A percentile compares a stretch with the other conserved stretches of the same genome.
Evolutionary conservation across 2,329 filamentous ascomycete species (phyloP).

Genomic region (Didymella glomerata): DNA sequence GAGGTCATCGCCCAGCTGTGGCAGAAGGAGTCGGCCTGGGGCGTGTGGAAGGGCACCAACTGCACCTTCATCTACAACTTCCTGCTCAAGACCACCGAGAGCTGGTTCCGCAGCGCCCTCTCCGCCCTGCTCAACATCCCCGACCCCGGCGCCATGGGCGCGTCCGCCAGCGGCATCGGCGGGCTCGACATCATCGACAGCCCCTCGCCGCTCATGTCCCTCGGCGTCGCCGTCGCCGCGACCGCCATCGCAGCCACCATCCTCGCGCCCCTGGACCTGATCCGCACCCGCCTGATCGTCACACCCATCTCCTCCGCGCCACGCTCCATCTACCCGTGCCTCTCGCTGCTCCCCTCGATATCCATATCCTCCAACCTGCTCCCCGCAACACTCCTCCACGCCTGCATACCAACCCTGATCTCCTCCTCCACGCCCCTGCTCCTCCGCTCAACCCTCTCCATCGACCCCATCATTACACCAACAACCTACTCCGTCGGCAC

Average conservation of each 20-base stretch:
- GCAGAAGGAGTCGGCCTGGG: slow-evolving; percentile 87
- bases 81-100: slow-evolving; percentile 85
- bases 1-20: slow-evolving; percentile 89
- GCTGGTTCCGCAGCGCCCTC: slow-evolving; percentile 90
- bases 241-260: slow-evolving; percentile 77
- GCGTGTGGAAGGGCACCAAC: slow-evolving; percentile 94
- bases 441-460: slow-evolving; percentile 81
- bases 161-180: slow-evolving; percentile 58
- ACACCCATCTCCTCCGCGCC: slow-evolving; percentile 79
- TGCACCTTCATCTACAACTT: slow-evolving; percentile 91
- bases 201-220: slow-evolving; percentile 80
- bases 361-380: slow-evolving; percentile 73
- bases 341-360: slow-evolving; percentile 78
- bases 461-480: slow-evolving; percentile 84
- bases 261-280: slow-evolving; percentile 86
- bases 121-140: slow-evolving; percentile 90
- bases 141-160: slow-evolving; percentile 70
- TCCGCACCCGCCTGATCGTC: slow-evolving; percentile 85
- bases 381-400: slow-evolving; percentile 86
- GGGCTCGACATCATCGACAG: slow-evolving; percentile 83
- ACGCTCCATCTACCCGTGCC: slow-evolving; percentile 78
- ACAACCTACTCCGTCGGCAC: slow-evolving; percentile 82
- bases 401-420: slow-evolving; percentile 82
- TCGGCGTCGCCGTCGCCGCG: slow-evolving; percentile 74
- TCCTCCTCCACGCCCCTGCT: slow-evolving; percentile 84